Conservation (phyloP, 2,329 filamentous ascomycete genomes). For the Rhexocercosporidium sp. region DNA sequence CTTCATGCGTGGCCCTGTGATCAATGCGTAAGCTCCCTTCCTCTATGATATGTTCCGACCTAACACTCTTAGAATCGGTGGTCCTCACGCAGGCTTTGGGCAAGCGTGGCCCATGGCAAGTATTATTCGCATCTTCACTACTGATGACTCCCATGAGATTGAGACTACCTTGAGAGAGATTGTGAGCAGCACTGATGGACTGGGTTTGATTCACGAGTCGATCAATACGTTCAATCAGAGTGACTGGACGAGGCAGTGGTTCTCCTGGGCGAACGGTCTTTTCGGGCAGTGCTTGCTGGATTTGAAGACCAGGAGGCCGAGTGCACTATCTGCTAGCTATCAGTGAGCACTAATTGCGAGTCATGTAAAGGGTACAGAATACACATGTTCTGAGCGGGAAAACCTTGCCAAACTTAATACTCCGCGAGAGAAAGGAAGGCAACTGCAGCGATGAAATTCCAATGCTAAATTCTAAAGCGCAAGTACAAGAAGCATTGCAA, state of each 20-base stretch:
- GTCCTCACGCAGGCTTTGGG: slow-evolving; percentile 65
- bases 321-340: slow-evolving; percentile 59
- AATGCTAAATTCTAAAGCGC: too few relatives aligned
- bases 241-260: slow-evolving; percentile 57
- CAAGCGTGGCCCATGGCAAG: slow-evolving; percentile 60
- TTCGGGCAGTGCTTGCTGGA: slow-evolving; percentile 84
- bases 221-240: slow-evolving; percentile 49
- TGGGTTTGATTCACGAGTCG: slow-evolving; percentile 56
- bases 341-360: slow-evolving; percentile 41
- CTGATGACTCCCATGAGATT: slow-evolving; percentile 44
- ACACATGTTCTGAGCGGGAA: too few relatives aligned
- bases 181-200: slow-evolving; percentile 34
- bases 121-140: slow-evolving; percentile 58
- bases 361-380: too few relatives aligned
- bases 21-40: slow-evolving; percentile 59
- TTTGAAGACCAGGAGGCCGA: slow-evolving; percentile 73
- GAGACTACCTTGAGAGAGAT: slow-evolving; percentile 36
- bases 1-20: slow-evolving; percentile 58
- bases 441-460: too few relatives aligned
- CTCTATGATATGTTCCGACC: background rate
- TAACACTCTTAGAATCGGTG: slow-evolving; percentile 65
- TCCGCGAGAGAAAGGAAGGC: too few relatives aligned
- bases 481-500: too few relatives aligned
- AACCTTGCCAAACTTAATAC: too few relatives aligned
- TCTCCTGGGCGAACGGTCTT: slow-evolving; percentile 88